phyloP scores from a whole-genome alignment of 1,284 basidiomycete species.

The Inonotus hispidus region DNA sequence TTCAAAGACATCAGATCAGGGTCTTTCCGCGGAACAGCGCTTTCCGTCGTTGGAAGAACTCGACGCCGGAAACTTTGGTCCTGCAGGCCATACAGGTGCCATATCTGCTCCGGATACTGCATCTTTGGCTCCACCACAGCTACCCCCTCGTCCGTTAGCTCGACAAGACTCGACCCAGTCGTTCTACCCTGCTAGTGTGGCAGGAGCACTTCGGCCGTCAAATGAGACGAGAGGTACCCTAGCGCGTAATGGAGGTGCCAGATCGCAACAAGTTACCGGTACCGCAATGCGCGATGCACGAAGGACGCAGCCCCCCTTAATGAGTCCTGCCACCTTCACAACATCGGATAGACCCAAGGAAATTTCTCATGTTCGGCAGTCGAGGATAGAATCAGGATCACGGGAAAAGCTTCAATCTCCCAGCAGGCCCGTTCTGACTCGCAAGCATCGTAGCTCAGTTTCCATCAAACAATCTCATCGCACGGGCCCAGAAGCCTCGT shows the following conservation, averaged over 20 bases:
- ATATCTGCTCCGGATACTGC: constrained; percentile 20
- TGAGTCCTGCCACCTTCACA: background rate
- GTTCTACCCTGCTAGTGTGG: constrained; percentile 13
- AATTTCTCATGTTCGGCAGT: background rate
- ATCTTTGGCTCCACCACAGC: constrained; percentile 16
- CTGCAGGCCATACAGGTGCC: constrained; percentile 17
- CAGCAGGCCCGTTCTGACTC: constrained; percentile 32
- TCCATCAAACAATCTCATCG: constrained; percentile 27
- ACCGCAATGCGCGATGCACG: constrained; percentile 44
- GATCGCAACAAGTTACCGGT: constrained; percentile 54
- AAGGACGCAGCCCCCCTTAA: constrained; percentile 17
- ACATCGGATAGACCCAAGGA: constrained; percentile 1
- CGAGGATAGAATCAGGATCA: background rate
- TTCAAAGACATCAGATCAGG: constrained; percentile 27
- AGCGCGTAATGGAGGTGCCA: constrained; percentile 24
- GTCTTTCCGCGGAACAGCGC: constrained; percentile 53
- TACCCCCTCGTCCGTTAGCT: constrained; percentile 8
- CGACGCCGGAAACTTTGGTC: constrained; percentile 51
- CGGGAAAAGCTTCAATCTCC: constrained; percentile 16
- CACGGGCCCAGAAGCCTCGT: constrained; percentile 9
- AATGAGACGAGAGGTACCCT: background rate
- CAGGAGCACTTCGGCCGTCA: constrained; percentile 4
- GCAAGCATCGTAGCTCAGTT: constrained; percentile 41
- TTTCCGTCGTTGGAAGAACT: constrained; percentile 77
- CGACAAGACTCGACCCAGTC: constrained; percentile 1